Base-by-base conservation (phyloP, 306 rosid species). In the Rubus parviflorus region DNA sequence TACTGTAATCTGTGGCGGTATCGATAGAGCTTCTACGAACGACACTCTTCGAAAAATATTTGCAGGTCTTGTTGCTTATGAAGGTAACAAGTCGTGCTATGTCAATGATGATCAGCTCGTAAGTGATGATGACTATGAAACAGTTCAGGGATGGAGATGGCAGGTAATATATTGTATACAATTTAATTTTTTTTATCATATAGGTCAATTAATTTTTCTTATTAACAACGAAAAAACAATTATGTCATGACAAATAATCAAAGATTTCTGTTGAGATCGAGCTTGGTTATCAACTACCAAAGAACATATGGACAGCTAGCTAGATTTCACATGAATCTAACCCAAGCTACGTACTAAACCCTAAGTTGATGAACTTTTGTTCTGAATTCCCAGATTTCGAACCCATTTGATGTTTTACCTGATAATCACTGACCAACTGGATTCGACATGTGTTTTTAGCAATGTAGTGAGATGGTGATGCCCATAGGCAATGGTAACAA, bases 391-490 rank as follows among this genome's bases (percentile, higher is more conserved):
- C 56, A 51, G 56, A 6, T 51, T 14, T 13, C 56, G 16, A 15
- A 16, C 56, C 56, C 20, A 51, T 15, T 3, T 51, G 56, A 51
- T 51, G 16, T 13, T 15, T 15, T 15, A 51, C 7, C 53, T 48
- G 53, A 48, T 14, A 25, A 25, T 25, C 30, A 25, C 30, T 6
- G 17, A 13, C 17, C 53, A 48, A 48, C 17, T 48, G 19, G 53
- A 0, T 48, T 48, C 14, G 17, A 48, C 17, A 48, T 65, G 47
- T 72, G 57, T 20, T 16, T 41, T 49, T 17, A 90, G 96, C 73
- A 23, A 63, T 88, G 95, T 37, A 81, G 83, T 72, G 87, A 86
- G 41, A 75, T 83, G 83, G 87, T 81, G 78, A 78, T 83, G 42
- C 87, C 87, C 4, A 75, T 81, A 3, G 77, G 82, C 3, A 15